phyloP scores from a whole-genome alignment of 2,329 filamentous ascomycete genomes.

The Drechslerella dactyloides region DNA sequence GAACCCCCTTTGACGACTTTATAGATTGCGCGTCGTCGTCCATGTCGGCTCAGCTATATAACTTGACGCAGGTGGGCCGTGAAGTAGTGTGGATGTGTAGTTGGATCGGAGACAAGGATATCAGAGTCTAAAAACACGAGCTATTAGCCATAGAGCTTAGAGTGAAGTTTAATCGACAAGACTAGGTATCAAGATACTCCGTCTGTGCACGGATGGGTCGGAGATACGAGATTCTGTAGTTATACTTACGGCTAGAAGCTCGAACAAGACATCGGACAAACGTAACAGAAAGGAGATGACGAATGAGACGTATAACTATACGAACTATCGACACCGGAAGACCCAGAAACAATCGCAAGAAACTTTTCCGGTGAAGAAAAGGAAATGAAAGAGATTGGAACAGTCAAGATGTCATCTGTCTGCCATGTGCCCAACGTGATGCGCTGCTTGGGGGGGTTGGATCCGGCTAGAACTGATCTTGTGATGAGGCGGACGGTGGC shows the following conservation, averaged over 20 bases:
- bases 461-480: conserved; percentile 19
- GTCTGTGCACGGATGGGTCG: background rate
- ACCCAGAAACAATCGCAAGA: background rate
- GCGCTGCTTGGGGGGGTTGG: conserved; percentile 13
- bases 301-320: background rate
- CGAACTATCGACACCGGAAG: background rate
- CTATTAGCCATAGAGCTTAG: background rate
- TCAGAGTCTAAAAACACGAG: background rate
- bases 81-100: background rate
- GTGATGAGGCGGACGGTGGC: conserved; percentile 33
- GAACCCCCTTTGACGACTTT: conserved; percentile 23
- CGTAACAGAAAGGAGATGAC: background rate
- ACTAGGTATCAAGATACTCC: too few relatives aligned
- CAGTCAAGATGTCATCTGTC: conserved; percentile 43
- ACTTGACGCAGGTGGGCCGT: conserved; percentile 11
- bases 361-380: background rate
- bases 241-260: background rate
- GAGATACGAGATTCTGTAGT: background rate
- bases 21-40: conserved; percentile 40
- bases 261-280: background rate
- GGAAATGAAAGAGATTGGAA: background rate
- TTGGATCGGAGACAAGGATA: too few relatives aligned
- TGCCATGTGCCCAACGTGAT: conserved; percentile 12
- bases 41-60: conserved; percentile 12
- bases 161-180: background rate